Conservation (phyloP, 2,329 filamentous ascomycete genomes). For the Sporothrix globosa region DNA sequence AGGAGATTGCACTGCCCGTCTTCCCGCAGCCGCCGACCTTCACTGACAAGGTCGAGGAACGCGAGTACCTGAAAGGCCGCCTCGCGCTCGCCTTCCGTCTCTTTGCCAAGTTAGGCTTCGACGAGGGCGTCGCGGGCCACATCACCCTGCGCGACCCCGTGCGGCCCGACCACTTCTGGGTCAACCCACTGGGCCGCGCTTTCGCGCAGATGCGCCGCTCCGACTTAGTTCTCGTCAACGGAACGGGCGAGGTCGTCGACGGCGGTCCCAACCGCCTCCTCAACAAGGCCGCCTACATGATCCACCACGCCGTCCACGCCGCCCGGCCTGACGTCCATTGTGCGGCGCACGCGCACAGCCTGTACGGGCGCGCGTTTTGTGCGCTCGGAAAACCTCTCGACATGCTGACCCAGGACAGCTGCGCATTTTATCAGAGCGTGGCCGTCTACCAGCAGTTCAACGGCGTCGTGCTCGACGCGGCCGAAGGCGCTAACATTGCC, state of each 20-base stretch:
- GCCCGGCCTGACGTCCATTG: constrained; percentile 54
- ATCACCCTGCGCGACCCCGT: constrained; percentile 64
- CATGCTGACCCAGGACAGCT: constrained; percentile 63
- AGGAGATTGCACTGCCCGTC: constrained; percentile 23
- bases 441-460: constrained; percentile 54
- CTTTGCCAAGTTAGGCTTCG: constrained; percentile 58
- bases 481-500: constrained; percentile 60
- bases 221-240: constrained; percentile 67
- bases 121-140: constrained; percentile 66
- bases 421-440: constrained; percentile 56
- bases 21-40: constrained; percentile 31
- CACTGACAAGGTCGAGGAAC: constrained; percentile 44
- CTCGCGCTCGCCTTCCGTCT: constrained; percentile 60
- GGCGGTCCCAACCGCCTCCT: constrained; percentile 54
- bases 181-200: constrained; percentile 58
- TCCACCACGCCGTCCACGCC: constrained; percentile 53
- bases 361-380: constrained; percentile 57
- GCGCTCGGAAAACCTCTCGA: constrained; percentile 60
- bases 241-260: constrained; percentile 63
- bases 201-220: constrained; percentile 32
- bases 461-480: constrained; percentile 59
- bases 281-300: constrained; percentile 48
- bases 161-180: constrained; percentile 63
- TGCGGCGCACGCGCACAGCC: constrained; percentile 54
- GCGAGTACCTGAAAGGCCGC: constrained; percentile 56